Evolutionary conservation across 73 alveolate species (phyloP).

Genomic region (Tetrahymena elliotti): DNA sequence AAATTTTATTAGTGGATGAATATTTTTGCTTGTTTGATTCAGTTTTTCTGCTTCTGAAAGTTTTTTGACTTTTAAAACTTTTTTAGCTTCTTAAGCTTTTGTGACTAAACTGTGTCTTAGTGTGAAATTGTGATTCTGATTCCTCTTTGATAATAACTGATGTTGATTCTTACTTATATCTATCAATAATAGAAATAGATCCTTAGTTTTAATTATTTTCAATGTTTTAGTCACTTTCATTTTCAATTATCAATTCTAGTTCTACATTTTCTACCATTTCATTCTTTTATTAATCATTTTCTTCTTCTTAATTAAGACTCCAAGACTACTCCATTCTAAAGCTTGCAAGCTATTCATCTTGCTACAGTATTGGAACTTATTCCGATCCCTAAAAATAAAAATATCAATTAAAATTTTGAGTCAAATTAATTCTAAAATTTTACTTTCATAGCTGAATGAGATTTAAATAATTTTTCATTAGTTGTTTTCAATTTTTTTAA

Average conservation of each 20-base stretch:
- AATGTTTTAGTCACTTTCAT: neutral
- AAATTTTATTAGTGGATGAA: neutral
- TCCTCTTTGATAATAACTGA: neutral
- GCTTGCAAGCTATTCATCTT: neutral
- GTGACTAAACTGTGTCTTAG: neutral
- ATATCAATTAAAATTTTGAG: neutral
- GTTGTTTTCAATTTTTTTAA: neutral
- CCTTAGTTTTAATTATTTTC: neutral
- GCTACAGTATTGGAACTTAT: neutral
- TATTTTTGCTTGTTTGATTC: neutral
- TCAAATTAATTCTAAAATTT: neutral
- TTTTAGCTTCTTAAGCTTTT: neutral
- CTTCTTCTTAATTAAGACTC: neutral
- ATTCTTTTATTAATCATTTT: neutral
- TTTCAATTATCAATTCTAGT: neutral
- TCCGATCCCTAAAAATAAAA: neutral
- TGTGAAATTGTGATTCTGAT: neutral
- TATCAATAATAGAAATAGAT: neutral
- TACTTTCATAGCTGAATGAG: neutral
- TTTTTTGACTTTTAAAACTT: neutral
- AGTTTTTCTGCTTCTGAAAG: neutral
- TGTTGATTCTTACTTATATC: neutral
- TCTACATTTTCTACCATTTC: neutral
- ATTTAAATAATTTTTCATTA: neutral
- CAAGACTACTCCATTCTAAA: neutral